These are phyloP conservation scores for Mycotypha africana DNA, from an alignment of 371 early-diverging fungal genomes.

Conservation along the genomic window DNA sequence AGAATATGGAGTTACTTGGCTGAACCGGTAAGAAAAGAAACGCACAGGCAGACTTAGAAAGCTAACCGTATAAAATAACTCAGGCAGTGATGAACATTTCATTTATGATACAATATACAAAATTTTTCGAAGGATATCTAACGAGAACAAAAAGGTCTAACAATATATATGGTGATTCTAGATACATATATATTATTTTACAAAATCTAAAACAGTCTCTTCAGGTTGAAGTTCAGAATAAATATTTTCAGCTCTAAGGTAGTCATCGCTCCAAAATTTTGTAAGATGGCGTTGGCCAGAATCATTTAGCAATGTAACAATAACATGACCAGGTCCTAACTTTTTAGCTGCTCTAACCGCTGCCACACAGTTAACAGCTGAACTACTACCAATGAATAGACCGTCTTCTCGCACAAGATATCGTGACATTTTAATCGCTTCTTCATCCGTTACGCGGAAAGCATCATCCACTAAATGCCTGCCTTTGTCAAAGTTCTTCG, in stretches of 20 bases:
- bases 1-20: too few relatives aligned
- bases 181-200: too few relatives aligned
- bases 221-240: conserved; percentile 20
- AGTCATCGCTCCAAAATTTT: conserved; percentile 73
- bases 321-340: conserved; percentile 72
- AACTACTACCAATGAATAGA: conserved; percentile 88
- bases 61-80: background rate
- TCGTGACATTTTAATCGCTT: conserved; percentile 89
- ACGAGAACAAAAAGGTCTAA: too few relatives aligned
- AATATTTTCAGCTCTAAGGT: conserved; percentile 27
- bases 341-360: conserved; percentile 68
- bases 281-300: conserved; percentile 80
- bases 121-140: too few relatives aligned
- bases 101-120: too few relatives aligned
- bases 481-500: conserved; percentile 73
- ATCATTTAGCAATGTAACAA: conserved; percentile 83
- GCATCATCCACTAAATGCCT: conserved; percentile 79
- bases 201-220: conserved; percentile 33
- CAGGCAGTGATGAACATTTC: too few relatives aligned
- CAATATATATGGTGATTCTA: too few relatives aligned
- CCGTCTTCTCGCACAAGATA: conserved; percentile 84
- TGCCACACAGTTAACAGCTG: conserved; percentile 91
- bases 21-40: background rate
- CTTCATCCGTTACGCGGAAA: conserved; percentile 81
- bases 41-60: background rate